These are phyloP conservation scores for Paramecium sexaurelia DNA, from an alignment of 73 alveolate genomes.

Conservation along the genomic window DNA sequence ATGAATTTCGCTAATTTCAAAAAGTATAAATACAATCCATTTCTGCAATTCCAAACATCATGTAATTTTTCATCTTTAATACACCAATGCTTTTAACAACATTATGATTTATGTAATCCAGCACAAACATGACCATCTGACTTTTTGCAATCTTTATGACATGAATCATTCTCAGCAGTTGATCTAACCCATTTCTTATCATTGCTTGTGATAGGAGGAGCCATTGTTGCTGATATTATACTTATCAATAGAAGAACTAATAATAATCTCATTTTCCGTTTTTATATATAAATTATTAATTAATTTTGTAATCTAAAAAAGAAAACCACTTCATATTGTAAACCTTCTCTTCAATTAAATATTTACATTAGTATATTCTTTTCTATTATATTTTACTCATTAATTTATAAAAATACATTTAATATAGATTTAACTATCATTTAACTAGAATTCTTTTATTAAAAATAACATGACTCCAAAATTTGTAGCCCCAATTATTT, in stretches of 20 bases:
- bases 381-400: too few species aligned
- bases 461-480: too few species aligned
- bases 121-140: constrained; percentile 58
- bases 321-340: background rate
- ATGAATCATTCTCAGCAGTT: background rate
- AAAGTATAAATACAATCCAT: constrained; percentile 8
- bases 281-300: constrained; percentile 18
- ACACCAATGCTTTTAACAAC: constrained; percentile 37
- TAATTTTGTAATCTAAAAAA: background rate
- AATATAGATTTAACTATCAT: too few species aligned
- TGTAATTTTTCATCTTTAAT: constrained; percentile 15
- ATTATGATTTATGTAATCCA: constrained; percentile 52
- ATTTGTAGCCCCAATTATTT: too few species aligned
- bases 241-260: constrained; percentile 28
- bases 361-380: too few species aligned
- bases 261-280: constrained; percentile 54
- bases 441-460: too few species aligned
- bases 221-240: background rate
- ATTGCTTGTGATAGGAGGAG: constrained; percentile 44
- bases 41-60: constrained; percentile 59
- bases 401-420: too few species aligned
- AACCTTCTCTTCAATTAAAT: background rate
- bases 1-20: constrained; percentile 25
- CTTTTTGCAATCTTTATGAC: background rate
- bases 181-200: constrained; percentile 57